Conservation (phyloP, 169 alveolate species). For the Eimeria acervulina region DNA sequence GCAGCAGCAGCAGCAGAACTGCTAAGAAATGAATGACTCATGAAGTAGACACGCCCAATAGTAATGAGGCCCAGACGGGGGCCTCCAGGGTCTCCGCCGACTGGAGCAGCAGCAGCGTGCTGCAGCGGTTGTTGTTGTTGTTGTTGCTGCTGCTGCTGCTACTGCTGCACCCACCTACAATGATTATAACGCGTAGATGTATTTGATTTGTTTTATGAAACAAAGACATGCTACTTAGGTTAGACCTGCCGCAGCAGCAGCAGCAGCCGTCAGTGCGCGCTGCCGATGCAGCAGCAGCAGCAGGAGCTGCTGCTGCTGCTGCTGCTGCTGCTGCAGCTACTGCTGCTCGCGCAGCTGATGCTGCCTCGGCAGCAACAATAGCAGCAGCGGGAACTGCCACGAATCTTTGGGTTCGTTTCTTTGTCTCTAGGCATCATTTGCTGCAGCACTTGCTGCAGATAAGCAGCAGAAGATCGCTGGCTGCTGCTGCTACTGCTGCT, state of each 20-base stretch:
- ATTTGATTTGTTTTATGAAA: not conserved
- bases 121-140: constrained; percentile 11
- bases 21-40: too few relatives aligned
- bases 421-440: constrained; percentile 15
- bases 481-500: constrained; percentile 5
- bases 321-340: constrained; percentile 40
- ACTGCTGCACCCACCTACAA: not conserved
- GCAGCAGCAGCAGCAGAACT: constrained; percentile 3
- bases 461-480: constrained; percentile 17
- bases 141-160: constrained; percentile 10
- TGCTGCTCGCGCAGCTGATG: constrained; percentile 49
- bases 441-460: not conserved
- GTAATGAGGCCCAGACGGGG: not conserved
- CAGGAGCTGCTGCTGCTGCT: constrained; percentile 11
- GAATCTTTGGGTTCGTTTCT: constrained; percentile 27
- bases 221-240: not conserved
- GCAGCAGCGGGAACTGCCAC: constrained; percentile 40
- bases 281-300: constrained; percentile 69
- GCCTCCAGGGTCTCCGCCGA: constrained; percentile 31
- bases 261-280: constrained; percentile 68
- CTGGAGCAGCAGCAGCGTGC: constrained; percentile 12
- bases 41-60: not conserved
- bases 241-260: constrained; percentile 13
- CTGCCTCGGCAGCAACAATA: not conserved
- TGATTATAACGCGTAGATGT: not conserved